Conservation (phyloP, 352 stramenopile species). For the Phytophthora agathidicida region DNA sequence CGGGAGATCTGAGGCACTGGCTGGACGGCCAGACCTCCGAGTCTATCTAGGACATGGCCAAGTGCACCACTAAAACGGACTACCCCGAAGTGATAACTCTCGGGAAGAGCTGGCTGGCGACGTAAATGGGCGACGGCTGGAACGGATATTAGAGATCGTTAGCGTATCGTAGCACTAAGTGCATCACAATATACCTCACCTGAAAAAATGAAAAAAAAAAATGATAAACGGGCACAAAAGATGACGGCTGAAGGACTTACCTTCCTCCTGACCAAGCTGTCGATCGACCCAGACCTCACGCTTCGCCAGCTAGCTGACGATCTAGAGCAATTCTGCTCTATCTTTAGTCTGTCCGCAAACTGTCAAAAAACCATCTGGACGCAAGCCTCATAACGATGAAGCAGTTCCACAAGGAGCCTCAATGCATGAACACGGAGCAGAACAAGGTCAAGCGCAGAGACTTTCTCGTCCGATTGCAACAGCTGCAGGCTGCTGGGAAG, state of each 20-base stretch:
- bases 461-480: constrained; percentile 1
- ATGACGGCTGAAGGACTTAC: neutral
- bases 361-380: constrained; percentile 1
- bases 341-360: constrained; percentile 10
- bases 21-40: neutral
- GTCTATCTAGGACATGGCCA: neutral
- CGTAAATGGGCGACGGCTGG: neutral
- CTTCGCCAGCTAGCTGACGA: neutral
- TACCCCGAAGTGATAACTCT: neutral
- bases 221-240: neutral
- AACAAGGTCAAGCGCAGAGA: constrained; percentile 25
- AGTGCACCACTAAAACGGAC: neutral
- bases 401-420: constrained; percentile 14
- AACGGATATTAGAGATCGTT: too few relatives aligned
- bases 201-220: too few relatives aligned
- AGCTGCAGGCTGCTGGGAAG: constrained; percentile 1
- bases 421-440: constrained; percentile 16
- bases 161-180: too few relatives aligned
- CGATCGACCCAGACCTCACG: neutral
- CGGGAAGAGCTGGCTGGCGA: neutral
- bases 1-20: neutral
- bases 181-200: too few relatives aligned
- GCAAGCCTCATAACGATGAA: constrained; percentile 14
- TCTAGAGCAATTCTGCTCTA: neutral
- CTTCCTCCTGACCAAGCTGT: neutral